phyloP scores from a whole-genome alignment of 768 basidiomycete species.

The Chalciporus chontae region DNA sequence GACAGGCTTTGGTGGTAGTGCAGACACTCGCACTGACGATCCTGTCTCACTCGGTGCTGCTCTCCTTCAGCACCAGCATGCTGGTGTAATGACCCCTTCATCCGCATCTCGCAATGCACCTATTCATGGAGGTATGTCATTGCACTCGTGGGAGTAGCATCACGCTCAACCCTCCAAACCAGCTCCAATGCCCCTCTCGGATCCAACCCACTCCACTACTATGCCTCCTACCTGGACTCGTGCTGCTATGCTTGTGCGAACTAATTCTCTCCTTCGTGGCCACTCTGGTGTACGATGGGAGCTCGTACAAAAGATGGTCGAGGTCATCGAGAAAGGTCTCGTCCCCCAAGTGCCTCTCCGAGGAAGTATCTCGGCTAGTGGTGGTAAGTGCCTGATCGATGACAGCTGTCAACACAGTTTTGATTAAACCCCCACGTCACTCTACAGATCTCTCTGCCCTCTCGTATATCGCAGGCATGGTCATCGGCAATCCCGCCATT shows the following conservation, averaged over 20 bases:
- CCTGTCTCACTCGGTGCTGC: constrained; percentile 71
- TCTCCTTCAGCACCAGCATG: constrained; percentile 83
- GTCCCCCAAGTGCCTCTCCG: constrained; percentile 80
- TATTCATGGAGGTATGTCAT: constrained; percentile 2
- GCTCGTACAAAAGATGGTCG: constrained; percentile 74
- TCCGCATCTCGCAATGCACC: constrained; percentile 24
- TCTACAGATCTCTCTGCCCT: constrained; percentile 67
- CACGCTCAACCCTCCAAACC: not conserved
- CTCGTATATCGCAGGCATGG: constrained; percentile 77
- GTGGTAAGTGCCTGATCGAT: constrained; percentile 43
- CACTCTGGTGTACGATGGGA: constrained; percentile 85
- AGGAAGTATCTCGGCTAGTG: constrained; percentile 80
- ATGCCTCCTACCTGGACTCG: constrained; percentile 91
- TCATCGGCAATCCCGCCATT: constrained; percentile 79
- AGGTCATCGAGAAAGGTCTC: constrained; percentile 66
- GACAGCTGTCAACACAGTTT: not conserved
- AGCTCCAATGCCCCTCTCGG: constrained; percentile 58
- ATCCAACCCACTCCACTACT: constrained; percentile 60
- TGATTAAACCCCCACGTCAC: constrained; percentile 8
- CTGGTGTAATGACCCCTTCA: constrained; percentile 63
- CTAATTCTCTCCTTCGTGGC: constrained; percentile 86
- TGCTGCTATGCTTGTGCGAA: constrained; percentile 80
- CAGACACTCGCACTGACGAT: constrained; percentile 77
- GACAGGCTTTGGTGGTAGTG: constrained; percentile 85
- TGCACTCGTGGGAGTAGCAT: too few species aligned